A percentile compares a stretch with the other conserved stretches of the same genome.
phyloP scores from a whole-genome alignment of 192 early-diverging fungal species.

The Gorgonomyces haynaldii region DNA sequence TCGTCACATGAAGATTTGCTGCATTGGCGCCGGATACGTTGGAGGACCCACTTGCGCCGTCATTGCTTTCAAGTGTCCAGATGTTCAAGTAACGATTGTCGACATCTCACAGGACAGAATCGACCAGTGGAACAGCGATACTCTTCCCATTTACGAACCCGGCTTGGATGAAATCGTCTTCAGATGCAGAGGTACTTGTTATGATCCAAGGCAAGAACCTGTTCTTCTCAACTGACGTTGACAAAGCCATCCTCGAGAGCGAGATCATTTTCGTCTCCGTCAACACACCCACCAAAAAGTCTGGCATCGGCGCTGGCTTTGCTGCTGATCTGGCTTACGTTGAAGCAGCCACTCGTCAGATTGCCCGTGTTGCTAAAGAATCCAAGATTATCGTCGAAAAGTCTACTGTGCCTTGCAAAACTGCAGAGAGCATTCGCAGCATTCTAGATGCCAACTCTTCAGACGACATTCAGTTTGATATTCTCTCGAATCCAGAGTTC shows the following conservation, averaged over 20 bases:
- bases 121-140: constrained; percentile 78
- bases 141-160: constrained; percentile 85
- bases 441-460: constrained; percentile 71
- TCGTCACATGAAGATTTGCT: constrained; percentile 60
- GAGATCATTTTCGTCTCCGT: constrained; percentile 89
- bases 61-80: constrained; percentile 78
- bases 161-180: constrained; percentile 79
- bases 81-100: constrained; percentile 82
- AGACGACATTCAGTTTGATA: constrained; percentile 60
- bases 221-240: constrained; percentile 75
- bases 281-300: constrained; percentile 81
- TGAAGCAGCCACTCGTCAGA: constrained; percentile 67
- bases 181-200: constrained; percentile 49
- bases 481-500: constrained; percentile 92
- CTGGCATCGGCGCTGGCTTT: constrained; percentile 63
- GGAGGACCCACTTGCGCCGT: constrained; percentile 89
- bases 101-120: constrained; percentile 72
- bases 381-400: constrained; percentile 90
- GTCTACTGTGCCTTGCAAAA: constrained; percentile 89
- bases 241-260: constrained; percentile 60
- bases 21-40: constrained; percentile 93
- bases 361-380: constrained; percentile 65
- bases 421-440: constrained; percentile 69
- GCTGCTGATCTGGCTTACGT: constrained; percentile 77
- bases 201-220: constrained; percentile 80